A percentile compares a stretch with the other conserved stretches of the same genome.
phyloP scores from a whole-genome alignment of 2,329 filamentous ascomycete species.

The Mycosphaerella arachidis region DNA sequence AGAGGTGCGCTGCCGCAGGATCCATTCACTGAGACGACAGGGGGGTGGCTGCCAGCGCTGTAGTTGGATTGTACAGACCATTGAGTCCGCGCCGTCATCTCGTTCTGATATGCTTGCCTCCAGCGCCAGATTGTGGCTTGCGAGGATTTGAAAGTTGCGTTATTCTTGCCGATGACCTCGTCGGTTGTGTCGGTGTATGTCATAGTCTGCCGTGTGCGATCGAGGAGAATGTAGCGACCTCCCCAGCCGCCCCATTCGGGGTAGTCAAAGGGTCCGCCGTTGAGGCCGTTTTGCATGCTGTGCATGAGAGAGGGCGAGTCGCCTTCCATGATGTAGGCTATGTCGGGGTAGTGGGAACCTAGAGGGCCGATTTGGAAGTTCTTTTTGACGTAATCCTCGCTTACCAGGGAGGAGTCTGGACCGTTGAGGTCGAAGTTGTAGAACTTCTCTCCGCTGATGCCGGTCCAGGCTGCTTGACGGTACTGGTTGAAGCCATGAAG shows the following conservation, averaged over 20 bases:
- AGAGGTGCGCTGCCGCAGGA: slow-evolving; percentile 37
- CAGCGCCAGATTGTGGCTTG: slow-evolving; percentile 53
- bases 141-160: slow-evolving; percentile 37
- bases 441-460: slow-evolving; percentile 49
- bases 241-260: slow-evolving; percentile 50
- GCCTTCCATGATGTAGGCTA: slow-evolving; percentile 51
- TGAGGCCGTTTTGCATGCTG: slow-evolving; percentile 47
- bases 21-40: slow-evolving; percentile 44
- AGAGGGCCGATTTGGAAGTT: slow-evolving; percentile 52
- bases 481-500: slow-evolving; percentile 56
- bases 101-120: slow-evolving; percentile 49
- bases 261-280: slow-evolving; percentile 38
- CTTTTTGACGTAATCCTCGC: slow-evolving; percentile 49
- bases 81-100: slow-evolving; percentile 47
- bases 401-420: slow-evolving; percentile 46
- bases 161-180: slow-evolving; percentile 33
- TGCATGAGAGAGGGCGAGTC: slow-evolving; percentile 51
- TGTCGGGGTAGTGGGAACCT: slow-evolving; percentile 41
- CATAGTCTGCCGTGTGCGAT: slow-evolving; percentile 32
- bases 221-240: slow-evolving; percentile 42
- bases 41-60: slow-evolving; percentile 44
- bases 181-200: slow-evolving; percentile 39
- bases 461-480: slow-evolving; percentile 51
- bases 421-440: slow-evolving; percentile 48
- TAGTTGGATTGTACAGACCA: slow-evolving; percentile 41